Evolutionary conservation across 192 early-diverging fungal genomes (phyloP), one percentile per base, ranked within the genome.

Genomic region (Lobulomyces angularis): DNA sequence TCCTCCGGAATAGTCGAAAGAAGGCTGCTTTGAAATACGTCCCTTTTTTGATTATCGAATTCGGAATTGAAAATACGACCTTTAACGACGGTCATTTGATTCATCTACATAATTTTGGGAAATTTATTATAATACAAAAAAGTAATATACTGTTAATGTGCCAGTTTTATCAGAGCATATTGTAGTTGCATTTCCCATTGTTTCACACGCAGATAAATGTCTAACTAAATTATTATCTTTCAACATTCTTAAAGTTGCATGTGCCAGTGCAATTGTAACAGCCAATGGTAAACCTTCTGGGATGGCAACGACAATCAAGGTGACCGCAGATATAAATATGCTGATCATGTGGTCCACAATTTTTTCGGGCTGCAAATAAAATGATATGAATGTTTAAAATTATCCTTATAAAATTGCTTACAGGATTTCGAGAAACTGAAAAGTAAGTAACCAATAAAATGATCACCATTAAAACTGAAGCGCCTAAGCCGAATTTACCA

Each of bases 121-220:
- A n/a, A n/a, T n/a, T n/a, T n/a, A n/a, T n/a, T n/a, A n/a, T n/a
- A n/a, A n/a, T n/a, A n/a, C n/a, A n/a, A n/a, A n/a, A n/a, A n/a
- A n/a, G n/a, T n/a, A n/a, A n/a, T n/a, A n/a, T n/a, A n/a, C n/a
- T 0, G 86, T 89, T 43, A 89, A 55, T 2, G 86, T 89, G 8
- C 86, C 86, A 6, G 86, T 89, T 59, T 89, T 89, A 57, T 89
- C 84, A 1, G 83, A 83, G 62, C 83, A 89, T 5, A 89, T 74
- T 22, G 81, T 68, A 0, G 83, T 86, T 8, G 77, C 83, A 30
- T 79, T 77, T 33, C 86, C 86, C 79, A 87, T 83, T 11, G 81
- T 84, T 62, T 86, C 87, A 49, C 77, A 83, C 8, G 77, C 78
- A 12, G 85, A 67, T 37, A 88, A 71, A 26, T 79, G 69, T 51